Conservation (phyloP, 352 stramenopile species). For the Thalassiosira mediterranea region DNA sequence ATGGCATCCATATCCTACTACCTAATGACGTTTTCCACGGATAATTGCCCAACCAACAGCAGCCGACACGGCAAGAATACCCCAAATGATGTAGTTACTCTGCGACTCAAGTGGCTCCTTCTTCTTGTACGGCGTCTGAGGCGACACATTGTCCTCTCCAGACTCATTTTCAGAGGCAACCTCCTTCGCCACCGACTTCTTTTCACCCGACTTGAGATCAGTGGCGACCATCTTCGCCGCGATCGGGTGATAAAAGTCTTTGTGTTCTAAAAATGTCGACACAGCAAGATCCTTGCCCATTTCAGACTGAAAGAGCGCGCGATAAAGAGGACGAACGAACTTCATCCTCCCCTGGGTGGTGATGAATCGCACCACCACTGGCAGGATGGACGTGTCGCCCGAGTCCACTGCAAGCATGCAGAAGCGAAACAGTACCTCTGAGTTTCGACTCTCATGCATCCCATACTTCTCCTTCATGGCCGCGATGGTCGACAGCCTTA, state of each 20-base stretch:
- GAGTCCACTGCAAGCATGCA: constrained; percentile 83
- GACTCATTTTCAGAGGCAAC: too few relatives aligned
- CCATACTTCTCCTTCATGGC: constrained; percentile 82
- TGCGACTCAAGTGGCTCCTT: too few relatives aligned
- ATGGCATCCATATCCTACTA: too few relatives aligned
- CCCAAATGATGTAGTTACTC: too few relatives aligned
- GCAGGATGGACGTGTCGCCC: constrained; percentile 72
- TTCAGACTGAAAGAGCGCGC: constrained; percentile 70
- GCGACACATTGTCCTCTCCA: too few relatives aligned
- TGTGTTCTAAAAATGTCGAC: constrained; percentile 81
- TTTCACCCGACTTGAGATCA: constrained; percentile 60
- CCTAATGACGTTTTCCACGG: too few relatives aligned
- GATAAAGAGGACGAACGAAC: constrained; percentile 88
- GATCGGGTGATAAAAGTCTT: constrained; percentile 89
- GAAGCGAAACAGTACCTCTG: constrained; percentile 87
- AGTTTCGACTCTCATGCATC: constrained; percentile 84
- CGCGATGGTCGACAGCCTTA: constrained; percentile 71
- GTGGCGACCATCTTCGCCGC: constrained; percentile 85
- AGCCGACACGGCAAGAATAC: constrained; percentile 10
- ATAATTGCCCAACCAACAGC: constrained; percentile 10
- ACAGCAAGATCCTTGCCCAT: constrained; percentile 75
- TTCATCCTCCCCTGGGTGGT: constrained; percentile 90
- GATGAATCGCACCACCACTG: constrained; percentile 82
- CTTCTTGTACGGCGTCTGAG: too few relatives aligned
- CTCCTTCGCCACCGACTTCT: too few relatives aligned